phyloP scores from a whole-genome alignment of 345 rosid species.

The Boechera divaricarpa region DNA sequence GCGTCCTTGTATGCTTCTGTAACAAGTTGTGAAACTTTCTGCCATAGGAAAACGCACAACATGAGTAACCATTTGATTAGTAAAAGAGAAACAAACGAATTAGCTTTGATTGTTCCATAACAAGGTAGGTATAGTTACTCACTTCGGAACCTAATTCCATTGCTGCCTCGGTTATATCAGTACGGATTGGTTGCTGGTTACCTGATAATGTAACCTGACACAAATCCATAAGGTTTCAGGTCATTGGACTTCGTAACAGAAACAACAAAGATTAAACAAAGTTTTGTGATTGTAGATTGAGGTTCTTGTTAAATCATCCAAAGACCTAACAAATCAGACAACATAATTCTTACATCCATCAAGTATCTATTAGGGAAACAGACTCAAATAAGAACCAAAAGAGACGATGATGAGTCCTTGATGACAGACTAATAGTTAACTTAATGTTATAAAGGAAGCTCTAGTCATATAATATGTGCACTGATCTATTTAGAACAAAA shows the following conservation, averaged over 20 bases:
- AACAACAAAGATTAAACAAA: background rate
- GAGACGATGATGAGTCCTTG: background rate
- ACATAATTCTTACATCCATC: background rate
- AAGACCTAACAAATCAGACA: background rate
- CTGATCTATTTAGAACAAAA: background rate
- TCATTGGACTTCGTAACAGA: background rate
- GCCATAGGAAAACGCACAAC: conserved; percentile 40
- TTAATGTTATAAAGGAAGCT: background rate
- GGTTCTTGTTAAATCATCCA: background rate
- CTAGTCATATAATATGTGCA: background rate
- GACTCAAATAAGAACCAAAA: background rate
- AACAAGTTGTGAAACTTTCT: conserved; percentile 83
- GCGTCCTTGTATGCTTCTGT: conserved; percentile 97
- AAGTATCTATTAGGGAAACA: background rate
- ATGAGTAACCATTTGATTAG: conserved; percentile 30
- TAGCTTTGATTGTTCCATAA: conserved; percentile 3
- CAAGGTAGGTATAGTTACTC: conserved; percentile 37
- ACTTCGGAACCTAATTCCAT: conserved; percentile 93
- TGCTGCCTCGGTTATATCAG: conserved; percentile 96
- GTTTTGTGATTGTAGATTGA: background rate
- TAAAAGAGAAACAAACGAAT: background rate
- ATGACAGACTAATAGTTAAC: background rate
- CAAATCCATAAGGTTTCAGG: background rate
- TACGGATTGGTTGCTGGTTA: conserved; percentile 89
- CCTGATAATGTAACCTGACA: conserved; percentile 82